A percentile compares a stretch with the other conserved stretches of the same genome.
Conservation (phyloP, 1,139 yeast genomes). For the Wickerhamiella infanticola region DNA sequence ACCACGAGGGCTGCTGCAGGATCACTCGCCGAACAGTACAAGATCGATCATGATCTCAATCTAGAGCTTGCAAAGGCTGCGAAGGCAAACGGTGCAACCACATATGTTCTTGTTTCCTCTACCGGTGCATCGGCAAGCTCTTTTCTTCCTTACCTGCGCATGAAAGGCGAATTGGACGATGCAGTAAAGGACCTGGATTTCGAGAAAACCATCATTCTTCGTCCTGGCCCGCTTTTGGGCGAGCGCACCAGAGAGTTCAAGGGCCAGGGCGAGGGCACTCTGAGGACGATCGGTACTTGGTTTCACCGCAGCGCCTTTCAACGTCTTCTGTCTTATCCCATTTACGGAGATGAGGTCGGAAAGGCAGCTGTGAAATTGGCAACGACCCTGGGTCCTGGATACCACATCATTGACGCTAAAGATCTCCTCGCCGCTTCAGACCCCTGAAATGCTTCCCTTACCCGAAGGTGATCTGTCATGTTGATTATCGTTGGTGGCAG, state of each 20-base stretch:
- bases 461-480: conserved; percentile 6
- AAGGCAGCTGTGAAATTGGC: conserved; percentile 8
- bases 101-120: conserved; percentile 49
- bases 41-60: conserved; percentile 58
- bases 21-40: conserved; percentile 44
- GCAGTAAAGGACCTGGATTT: conserved; percentile 35
- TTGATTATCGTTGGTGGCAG: conserved; percentile 57
- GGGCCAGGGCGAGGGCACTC: conserved; percentile 2
- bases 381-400: conserved; percentile 9
- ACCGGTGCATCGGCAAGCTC: conserved; percentile 42
- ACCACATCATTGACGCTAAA: conserved; percentile 7
- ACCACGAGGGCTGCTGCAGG: conserved; percentile 63
- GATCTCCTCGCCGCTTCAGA: conserved; percentile 5
- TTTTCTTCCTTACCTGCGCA: conserved; percentile 33
- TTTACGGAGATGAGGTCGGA: conserved; percentile 11
- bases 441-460: neutral
- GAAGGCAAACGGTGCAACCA: conserved; percentile 44
- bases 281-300: conserved; percentile 2
- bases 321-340: conserved; percentile 8
- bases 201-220: conserved; percentile 48
- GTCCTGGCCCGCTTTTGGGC: conserved; percentile 59
- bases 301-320: conserved; percentile 9
- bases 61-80: conserved; percentile 53
- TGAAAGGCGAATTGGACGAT: conserved; percentile 18
- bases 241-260: conserved; percentile 27